A percentile compares a stretch with the other conserved stretches of the same genome.
Conservation (phyloP, 2,329 filamentous ascomycete genomes). For the Purpureocillium lavendulum region DNA sequence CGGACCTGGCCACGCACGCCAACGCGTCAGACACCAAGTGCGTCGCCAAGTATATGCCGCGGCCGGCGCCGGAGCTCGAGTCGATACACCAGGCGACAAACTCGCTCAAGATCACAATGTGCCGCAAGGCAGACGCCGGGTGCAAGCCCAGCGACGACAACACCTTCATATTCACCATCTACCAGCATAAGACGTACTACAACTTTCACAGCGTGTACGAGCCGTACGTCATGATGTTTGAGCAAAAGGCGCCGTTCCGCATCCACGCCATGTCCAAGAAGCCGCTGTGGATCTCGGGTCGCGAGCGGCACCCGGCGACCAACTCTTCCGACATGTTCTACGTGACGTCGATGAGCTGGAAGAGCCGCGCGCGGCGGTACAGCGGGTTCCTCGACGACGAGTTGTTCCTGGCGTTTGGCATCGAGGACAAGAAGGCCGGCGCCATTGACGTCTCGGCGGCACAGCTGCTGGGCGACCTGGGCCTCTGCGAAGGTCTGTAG, state of each 20-base stretch:
- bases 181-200: conserved; percentile 45
- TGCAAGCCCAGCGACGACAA: conserved; percentile 36
- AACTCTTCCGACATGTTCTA: conserved; percentile 47
- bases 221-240: conserved; percentile 45
- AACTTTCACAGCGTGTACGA: conserved; percentile 44
- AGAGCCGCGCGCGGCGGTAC: conserved; percentile 33
- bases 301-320: conserved; percentile 21
- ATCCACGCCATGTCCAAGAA: conserved; percentile 38
- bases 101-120: conserved; percentile 46
- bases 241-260: conserved; percentile 37
- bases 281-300: conserved; percentile 48
- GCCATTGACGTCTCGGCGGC: conserved; percentile 42
- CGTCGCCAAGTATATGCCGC: conserved; percentile 35
- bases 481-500: conserved; percentile 8
- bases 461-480: conserved; percentile 35
- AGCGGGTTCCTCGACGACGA: conserved; percentile 49
- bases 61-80: conserved; percentile 24
- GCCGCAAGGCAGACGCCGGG: conserved; percentile 32
- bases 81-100: conserved; percentile 54
- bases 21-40: conserved; percentile 34
- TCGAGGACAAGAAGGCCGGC: conserved; percentile 40
- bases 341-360: conserved; percentile 50
- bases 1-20: conserved; percentile 31
- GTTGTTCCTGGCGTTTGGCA: conserved; percentile 45
- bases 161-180: conserved; percentile 46